Percentiles rank a stretch among this genome's conserved stretches.
phyloP scores from a whole-genome alignment of 2,329 filamentous ascomycete species.

The Aphanocladium album region DNA sequence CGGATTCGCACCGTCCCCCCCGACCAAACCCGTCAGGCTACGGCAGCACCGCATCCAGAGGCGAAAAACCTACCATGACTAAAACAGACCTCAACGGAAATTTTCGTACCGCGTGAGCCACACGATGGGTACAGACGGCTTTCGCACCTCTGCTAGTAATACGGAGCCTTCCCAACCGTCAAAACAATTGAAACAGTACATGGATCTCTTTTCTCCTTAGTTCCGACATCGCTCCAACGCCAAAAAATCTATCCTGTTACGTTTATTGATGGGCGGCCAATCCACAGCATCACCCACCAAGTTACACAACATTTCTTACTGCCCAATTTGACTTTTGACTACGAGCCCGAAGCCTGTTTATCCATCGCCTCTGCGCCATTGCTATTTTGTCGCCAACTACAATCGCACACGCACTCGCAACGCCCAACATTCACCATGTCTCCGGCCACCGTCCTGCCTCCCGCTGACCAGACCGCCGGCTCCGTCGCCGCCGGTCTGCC shows the following conservation, averaged over 20 bases:
- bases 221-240: conserved; percentile 12
- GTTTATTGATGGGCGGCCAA: not conserved
- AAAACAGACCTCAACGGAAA: not conserved
- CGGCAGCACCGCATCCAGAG: not conserved
- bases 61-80: conserved; percentile 2
- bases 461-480: conserved; percentile 10
- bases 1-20: not conserved
- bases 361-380: not conserved
- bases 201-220: conserved; percentile 1
- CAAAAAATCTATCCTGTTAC: not conserved
- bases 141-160: not conserved
- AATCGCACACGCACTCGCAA: not conserved
- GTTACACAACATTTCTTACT: not conserved
- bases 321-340: not conserved
- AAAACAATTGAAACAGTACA: not conserved
- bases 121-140: conserved; percentile 5
- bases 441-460: conserved; percentile 14
- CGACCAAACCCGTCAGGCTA: conserved; percentile 3
- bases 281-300: conserved; percentile 1
- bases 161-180: not conserved
- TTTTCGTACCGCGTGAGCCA: conserved; percentile 7
- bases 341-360: not conserved
- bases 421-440: conserved; percentile 16
- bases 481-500: conserved; percentile 38
- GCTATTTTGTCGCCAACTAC: not conserved